Percentiles rank a stretch among this genome's conserved stretches.
phyloP scores from a whole-genome alignment of 352 stramenopile genomes.

The Phytophthora ohioensis region DNA sequence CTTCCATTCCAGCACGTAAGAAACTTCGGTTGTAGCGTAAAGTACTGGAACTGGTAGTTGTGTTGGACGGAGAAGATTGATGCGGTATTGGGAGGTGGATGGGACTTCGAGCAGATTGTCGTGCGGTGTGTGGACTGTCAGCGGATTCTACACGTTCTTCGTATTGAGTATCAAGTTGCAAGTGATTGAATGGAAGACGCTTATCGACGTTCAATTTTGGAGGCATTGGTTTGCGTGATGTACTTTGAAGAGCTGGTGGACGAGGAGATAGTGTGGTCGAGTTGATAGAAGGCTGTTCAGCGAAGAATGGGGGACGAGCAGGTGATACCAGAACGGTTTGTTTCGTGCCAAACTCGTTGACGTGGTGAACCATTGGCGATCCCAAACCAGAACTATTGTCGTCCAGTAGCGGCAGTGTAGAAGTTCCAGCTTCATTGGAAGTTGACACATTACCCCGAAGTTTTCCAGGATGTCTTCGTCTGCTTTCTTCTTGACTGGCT shows the following conservation, averaged over 20 bases:
- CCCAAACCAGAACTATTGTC: slow-evolving; percentile 14
- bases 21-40: slow-evolving; percentile 62
- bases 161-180: slow-evolving; percentile 31
- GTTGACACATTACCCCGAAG: slow-evolving; percentile 7
- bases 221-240: slow-evolving; percentile 18
- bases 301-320: slow-evolving; percentile 62
- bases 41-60: slow-evolving; percentile 13
- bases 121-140: slow-evolving; percentile 5
- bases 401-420: slow-evolving; percentile 32
- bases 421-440: slow-evolving; percentile 4
- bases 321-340: slow-evolving; percentile 72
- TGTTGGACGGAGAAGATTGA: slow-evolving; percentile 9
- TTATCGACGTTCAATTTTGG: slow-evolving; percentile 23
- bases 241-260: slow-evolving; percentile 19
- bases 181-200: slow-evolving; percentile 11
- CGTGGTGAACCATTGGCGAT: slow-evolving; percentile 61
- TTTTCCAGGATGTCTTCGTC: slow-evolving; percentile 21
- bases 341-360: slow-evolving; percentile 72
- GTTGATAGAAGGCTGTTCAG: slow-evolving; percentile 6
- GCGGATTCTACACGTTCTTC: slow-evolving; percentile 43
- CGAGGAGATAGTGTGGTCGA: slow-evolving; percentile 13
- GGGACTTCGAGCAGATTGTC: slow-evolving; percentile 8
- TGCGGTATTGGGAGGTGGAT: slow-evolving; percentile 5
- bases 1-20: slow-evolving; percentile 68
- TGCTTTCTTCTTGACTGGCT: slow-evolving; percentile 26